Percentiles rank a stretch among this genome's conserved stretches.
These are phyloP conservation scores for Adansonia rubrostipa DNA, from an alignment of 441 rosid genomes.

Conservation along the genomic window DNA sequence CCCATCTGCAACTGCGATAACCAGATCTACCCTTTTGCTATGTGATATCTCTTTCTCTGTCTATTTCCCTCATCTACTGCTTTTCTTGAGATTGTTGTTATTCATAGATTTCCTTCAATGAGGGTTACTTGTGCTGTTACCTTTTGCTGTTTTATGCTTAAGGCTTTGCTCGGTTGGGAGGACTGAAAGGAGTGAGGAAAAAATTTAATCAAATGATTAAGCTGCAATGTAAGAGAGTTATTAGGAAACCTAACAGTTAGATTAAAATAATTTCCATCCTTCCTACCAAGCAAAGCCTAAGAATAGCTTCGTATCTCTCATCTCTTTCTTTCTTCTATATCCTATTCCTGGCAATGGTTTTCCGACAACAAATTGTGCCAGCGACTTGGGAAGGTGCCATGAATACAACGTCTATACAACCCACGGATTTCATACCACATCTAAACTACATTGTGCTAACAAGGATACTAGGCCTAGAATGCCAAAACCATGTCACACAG, in stretches of 20 bases:
- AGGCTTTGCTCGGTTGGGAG: not conserved
- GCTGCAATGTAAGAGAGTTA: not conserved
- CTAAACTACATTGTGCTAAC: no score
- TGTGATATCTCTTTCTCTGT: not conserved
- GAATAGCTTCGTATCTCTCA: no score
- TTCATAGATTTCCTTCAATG: not conserved
- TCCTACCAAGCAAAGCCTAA: no score
- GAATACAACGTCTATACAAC: no score
- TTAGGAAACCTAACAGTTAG: not conserved
- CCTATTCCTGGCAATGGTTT: no score
- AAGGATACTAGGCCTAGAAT: no score
- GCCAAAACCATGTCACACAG: no score
- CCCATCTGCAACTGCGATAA: not conserved
- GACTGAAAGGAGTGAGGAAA: not conserved
- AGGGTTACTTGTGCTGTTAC: not conserved
- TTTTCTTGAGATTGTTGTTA: not conserved
- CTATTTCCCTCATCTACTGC: not conserved
- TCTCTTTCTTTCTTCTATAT: no score
- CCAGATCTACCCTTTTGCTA: not conserved
- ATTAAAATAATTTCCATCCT: not conserved
- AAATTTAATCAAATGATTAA: not conserved
- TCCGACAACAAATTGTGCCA: no score
- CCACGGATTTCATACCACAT: no score
- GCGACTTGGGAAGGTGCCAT: no score
- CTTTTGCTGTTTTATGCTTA: not conserved